Evolutionary conservation across 2,329 filamentous ascomycete species (phyloP), one percentile per base, ranked within the genome.

Genomic region (Colletotrichum scovillei): DNA sequence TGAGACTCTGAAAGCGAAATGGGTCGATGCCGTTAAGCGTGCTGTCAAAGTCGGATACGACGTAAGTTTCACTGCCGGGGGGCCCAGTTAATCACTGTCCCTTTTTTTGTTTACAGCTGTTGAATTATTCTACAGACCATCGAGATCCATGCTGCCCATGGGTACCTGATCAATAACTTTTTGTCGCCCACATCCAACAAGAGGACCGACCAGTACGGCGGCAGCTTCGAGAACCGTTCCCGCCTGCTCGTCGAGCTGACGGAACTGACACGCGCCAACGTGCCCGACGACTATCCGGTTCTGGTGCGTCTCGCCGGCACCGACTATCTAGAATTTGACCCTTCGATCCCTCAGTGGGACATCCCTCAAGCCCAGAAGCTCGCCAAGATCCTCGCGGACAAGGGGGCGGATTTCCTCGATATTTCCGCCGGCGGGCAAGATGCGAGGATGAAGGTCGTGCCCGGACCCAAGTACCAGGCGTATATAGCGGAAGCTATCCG

Each of bases 391-490:
- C 85, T 95, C 0, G 91, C 90, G 0, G 88, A 88, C 1, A 84
- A 82, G 24, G 93, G 93, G 2, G 88, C 95, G 6, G 93, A 96
- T 79, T 83, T 95, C 12, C 83, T 95, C 7, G 94, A 96, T 78
- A 87, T 95, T 26, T 92, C 89, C 8, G 89, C 88, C 1, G 93
- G 90, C 5, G 94, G 93, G 8, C 87, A 88, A 57, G 89, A 94
- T 77, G 84, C 87, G 3, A 80, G 82, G 57, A 89, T 91, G 78
- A 88, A 90, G 75, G 87, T 92, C 72, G 84, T 86, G n/a, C 76
- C 82, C 1, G 89, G 88, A 0, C 90, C 91, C 0, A 92, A 87
- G 0, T 95, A 94, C 82, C 93, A 95, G 81, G 90, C 88, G 0
- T 90, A 89, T 0, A 92, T 93, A 76, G 90, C 93, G 0, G 88